Conservation (phyloP, 2,329 filamentous ascomycete genomes). For the Microsporum canis region DNA sequence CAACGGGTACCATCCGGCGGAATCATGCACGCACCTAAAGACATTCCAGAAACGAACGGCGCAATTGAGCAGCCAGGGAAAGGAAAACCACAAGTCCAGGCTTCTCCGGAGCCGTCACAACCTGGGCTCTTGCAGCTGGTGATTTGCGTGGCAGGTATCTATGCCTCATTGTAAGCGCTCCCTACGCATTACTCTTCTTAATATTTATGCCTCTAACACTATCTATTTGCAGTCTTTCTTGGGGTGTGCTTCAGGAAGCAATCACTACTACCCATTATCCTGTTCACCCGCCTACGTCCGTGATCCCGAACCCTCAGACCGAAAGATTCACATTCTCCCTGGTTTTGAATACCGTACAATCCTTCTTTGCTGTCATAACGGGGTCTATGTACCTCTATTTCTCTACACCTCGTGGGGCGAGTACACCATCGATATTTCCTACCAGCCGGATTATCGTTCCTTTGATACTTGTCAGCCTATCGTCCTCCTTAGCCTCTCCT, state of each 20-base stretch:
- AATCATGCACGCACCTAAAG: conserved; percentile 39
- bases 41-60: conserved; percentile 27
- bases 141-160: conserved; percentile 87
- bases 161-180: conserved; percentile 73
- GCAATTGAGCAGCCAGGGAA: conserved; percentile 12
- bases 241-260: conserved; percentile 93
- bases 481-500: conserved; percentile 78
- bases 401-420: conserved; percentile 46
- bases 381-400: conserved; percentile 69
- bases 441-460: conserved; percentile 61
- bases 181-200: neutral
- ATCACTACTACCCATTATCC: conserved; percentile 88
- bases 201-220: neutral
- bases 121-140: conserved; percentile 64
- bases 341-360: conserved; percentile 94
- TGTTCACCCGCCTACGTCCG: conserved; percentile 40
- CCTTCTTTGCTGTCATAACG: conserved; percentile 69
- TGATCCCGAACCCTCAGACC: conserved; percentile 27
- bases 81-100: conserved; percentile 15
- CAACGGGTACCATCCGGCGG: conserved; percentile 57
- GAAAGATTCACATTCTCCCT: conserved; percentile 88
- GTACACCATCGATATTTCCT: conserved; percentile 55
- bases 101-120: conserved; percentile 23
- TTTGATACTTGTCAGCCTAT: conserved; percentile 73
- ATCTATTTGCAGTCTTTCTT: conserved; percentile 56